Evolutionary conservation across 2,329 filamentous ascomycete genomes (phyloP).

Genomic region (Xylaria hypoxylon): DNA sequence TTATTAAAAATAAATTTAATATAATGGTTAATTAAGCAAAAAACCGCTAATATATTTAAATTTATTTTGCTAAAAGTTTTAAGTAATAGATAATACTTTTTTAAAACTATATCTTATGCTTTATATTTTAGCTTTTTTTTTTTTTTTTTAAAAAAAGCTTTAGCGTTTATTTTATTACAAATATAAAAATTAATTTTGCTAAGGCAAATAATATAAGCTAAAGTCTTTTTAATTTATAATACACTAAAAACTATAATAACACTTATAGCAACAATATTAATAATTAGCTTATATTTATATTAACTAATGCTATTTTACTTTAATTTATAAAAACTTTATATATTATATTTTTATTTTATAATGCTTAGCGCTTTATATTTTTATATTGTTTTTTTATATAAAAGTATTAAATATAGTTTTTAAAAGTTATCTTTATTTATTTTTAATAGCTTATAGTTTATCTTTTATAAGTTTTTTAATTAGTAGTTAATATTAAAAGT

Average conservation of each 20-base stretch:
- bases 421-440: not conserved
- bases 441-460: not conserved
- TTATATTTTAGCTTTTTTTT: slow-evolving; percentile 1
- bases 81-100: too few species aligned
- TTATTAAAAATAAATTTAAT: not conserved
- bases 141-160: too few species aligned
- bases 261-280: not conserved
- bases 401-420: not conserved
- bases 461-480: not conserved
- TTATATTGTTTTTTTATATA: not conserved
- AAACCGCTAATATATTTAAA: too few species aligned
- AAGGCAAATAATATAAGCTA: not conserved
- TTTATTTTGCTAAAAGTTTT: too few species aligned
- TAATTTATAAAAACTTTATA: not conserved
- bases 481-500: not conserved
- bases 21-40: not conserved
- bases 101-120: not conserved
- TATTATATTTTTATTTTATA: not conserved
- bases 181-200: not conserved
- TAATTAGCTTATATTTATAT: not conserved
- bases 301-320: too few species aligned
- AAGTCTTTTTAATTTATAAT: not conserved
- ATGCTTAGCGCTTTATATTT: too few species aligned
- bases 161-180: not conserved
- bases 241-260: not conserved